Percentiles rank a stretch among this genome's conserved stretches.
Conservation (phyloP, 23 red algal species). For the Gracilaria domingensis region DNA sequence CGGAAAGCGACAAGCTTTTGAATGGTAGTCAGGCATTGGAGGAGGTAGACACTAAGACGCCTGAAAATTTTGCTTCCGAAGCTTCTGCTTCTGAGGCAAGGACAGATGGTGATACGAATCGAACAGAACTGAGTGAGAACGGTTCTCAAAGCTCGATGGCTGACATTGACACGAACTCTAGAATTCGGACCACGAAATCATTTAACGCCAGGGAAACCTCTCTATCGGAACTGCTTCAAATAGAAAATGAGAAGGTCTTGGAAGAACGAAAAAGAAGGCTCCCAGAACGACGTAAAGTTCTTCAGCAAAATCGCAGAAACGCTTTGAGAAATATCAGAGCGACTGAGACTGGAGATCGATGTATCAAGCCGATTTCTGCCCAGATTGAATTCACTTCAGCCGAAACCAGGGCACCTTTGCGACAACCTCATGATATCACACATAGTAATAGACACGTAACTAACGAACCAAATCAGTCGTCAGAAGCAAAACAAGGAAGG, state of each 20-base stretch:
- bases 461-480: neutral
- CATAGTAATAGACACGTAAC: neutral
- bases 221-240: constrained; percentile 24
- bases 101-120: neutral
- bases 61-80: neutral
- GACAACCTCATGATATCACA: neutral
- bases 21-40: neutral
- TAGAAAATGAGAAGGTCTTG: constrained; percentile 31
- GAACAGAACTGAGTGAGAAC: neutral
- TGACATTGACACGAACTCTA: neutral
- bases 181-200: neutral
- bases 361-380: constrained; percentile 19
- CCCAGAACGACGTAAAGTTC: constrained; percentile 38
- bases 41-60: neutral
- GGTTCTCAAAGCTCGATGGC: neutral
- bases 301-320: constrained; percentile 27
- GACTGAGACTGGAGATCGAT: neutral
- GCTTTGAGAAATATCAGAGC: constrained; percentile 21
- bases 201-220: neutral
- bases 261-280: constrained; percentile 40
- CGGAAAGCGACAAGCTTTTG: constrained; percentile 1
- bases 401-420: neutral
- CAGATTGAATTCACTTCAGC: constrained; percentile 56
- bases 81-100: neutral
- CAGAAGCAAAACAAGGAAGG: neutral